phyloP scores from a whole-genome alignment of 768 basidiomycete species.

The Hericium alpestre region DNA sequence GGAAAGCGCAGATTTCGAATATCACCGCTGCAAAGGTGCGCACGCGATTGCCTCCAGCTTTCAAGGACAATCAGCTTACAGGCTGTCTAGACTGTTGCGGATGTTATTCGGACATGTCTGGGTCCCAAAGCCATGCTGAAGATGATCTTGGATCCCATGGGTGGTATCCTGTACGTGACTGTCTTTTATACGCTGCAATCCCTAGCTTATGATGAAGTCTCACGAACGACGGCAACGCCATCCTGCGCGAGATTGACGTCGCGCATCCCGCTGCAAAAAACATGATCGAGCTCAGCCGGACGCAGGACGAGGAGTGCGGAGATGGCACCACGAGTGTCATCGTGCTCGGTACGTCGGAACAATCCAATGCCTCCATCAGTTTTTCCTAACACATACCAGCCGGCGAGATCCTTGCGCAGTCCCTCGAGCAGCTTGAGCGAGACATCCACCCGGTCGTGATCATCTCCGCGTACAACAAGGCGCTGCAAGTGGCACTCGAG shows the following conservation, averaged over 20 bases:
- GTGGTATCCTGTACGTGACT: conserved; percentile 77
- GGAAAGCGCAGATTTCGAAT: conserved; percentile 94
- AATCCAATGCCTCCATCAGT: neutral
- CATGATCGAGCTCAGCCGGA: conserved; percentile 97
- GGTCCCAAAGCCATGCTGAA: conserved; percentile 98
- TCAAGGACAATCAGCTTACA: neutral
- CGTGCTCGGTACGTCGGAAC: conserved; percentile 64
- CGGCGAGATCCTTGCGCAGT: conserved; percentile 95
- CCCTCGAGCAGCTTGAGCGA: conserved; percentile 84
- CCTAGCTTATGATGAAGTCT: conserved; percentile 36
- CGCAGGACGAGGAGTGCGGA: conserved; percentile 98
- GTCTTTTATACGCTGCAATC: neutral
- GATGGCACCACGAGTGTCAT: conserved; percentile 98
- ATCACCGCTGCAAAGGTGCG: conserved; percentile 92
- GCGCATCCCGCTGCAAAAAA: conserved; percentile 98
- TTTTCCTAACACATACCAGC: conserved; percentile 34
- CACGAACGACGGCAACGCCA: conserved; percentile 99
- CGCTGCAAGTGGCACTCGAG: conserved; percentile 82
- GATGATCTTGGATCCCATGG: conserved; percentile 99
- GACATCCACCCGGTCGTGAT: conserved; percentile 99
- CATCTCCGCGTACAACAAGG: conserved; percentile 96
- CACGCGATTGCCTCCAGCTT: neutral
- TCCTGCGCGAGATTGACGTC: conserved; percentile 95
- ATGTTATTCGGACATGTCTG: conserved; percentile 94
- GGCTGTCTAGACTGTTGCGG: conserved; percentile 73